Conservation (phyloP, 169 alveolate genomes). For the Eimeria mitis region DNA sequence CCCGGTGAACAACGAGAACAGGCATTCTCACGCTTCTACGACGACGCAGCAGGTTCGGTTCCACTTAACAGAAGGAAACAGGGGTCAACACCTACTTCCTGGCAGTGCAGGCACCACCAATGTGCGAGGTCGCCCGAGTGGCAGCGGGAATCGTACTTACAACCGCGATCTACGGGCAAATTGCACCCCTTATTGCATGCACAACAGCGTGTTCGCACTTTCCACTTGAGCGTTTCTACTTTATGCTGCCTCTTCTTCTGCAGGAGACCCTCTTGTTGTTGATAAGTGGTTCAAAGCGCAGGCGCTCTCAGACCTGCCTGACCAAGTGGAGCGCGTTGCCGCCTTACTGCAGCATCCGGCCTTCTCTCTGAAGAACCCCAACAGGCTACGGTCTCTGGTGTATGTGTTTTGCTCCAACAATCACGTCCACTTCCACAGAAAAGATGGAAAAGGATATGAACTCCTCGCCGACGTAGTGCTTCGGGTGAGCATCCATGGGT, state of each 20-base stretch:
- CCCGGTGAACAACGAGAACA: constrained; percentile 2
- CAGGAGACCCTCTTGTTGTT: constrained; percentile 77
- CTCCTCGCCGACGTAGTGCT: constrained; percentile 77
- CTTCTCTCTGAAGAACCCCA: constrained; percentile 81
- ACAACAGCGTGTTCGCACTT: neutral
- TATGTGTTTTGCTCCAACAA: constrained; percentile 18
- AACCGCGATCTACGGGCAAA: neutral
- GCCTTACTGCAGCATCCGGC: constrained; percentile 72
- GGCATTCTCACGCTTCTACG: constrained; percentile 72
- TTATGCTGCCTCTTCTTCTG: neutral
- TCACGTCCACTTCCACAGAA: constrained; percentile 64
- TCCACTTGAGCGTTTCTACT: neutral
- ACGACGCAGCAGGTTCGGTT: constrained; percentile 71
- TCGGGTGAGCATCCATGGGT: neutral
- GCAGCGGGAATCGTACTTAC: neutral
- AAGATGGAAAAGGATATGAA: constrained; percentile 80
- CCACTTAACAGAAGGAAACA: neutral
- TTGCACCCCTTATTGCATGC: neutral
- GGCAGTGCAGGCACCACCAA: neutral
- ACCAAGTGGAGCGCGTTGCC: constrained; percentile 69
- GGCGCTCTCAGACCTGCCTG: constrained; percentile 80
- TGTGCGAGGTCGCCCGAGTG: neutral
- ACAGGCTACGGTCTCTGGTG: constrained; percentile 74
- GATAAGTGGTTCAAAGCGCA: constrained; percentile 83
- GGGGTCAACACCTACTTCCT: neutral